Evolutionary conservation across 768 basidiomycete species (phyloP), one percentile per base, ranked within the genome.

Genomic region (Tylopilus sp.): DNA sequence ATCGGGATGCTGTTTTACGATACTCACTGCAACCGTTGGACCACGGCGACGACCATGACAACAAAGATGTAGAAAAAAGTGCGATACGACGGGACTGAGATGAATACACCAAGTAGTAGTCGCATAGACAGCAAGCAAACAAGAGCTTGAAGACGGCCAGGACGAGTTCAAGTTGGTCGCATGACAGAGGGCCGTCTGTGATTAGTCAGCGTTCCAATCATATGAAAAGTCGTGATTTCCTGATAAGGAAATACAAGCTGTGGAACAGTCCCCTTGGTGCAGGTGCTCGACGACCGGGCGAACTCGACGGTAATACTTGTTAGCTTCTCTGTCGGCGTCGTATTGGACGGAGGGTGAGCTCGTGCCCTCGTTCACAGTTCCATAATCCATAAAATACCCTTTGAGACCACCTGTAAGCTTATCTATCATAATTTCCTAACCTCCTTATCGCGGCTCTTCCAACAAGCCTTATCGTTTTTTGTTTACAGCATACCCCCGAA

Each of bases 401-500:
- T 44, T 44, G 64, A 56, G 66, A 66, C 42, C 26, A 15, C 9
- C 44, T 46, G 68, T 63, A 52, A 47, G 61, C 67, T 68, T 68
- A 68, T 68, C 63, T 63, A 61, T 68, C 63, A 22, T 40, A 53
- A 58, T 53, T 49, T 53, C 51, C 42, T 57, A 49, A 53, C 51
- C 51, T 65, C 56, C 66, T 67, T 68, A 68, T 68, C 67, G 64
- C 66, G 21, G 28, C 50, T 44, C 60, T 41, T 56, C 30, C 56
- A 57, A 51, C 43, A 54, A 41, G 41, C 41, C 68, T 68, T 68
- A 68, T 68, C 67, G 66, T 64, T 59, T 57, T 55, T 58, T 55
- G 51, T 59, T 62, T 65, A 65, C 66, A 68, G 67, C 62, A 70
- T 68, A 68, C 67, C 67, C 58, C 60, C 53, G 64, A 59, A 60